A percentile compares a stretch with the other conserved stretches of the same genome.
phyloP scores from a whole-genome alignment of 2,329 filamentous ascomycete species.

The Aspergillus glaucus region DNA sequence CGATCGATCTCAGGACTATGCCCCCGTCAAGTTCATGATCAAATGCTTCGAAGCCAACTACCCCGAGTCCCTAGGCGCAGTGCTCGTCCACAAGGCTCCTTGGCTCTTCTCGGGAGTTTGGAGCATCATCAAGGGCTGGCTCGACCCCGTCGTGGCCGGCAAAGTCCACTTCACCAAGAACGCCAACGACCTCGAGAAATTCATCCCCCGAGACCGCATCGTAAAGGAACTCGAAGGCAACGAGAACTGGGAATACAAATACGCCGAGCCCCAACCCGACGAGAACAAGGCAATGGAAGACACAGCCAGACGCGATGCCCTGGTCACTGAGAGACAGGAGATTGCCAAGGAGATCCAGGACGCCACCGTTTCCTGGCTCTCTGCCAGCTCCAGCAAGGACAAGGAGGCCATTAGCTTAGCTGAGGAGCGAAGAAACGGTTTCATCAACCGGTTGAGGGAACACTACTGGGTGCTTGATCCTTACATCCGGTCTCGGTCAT shows the following conservation, averaged over 20 bases:
- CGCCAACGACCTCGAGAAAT: conserved; percentile 68
- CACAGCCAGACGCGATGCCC: conserved; percentile 55
- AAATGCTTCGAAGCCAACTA: conserved; percentile 99
- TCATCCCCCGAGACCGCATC: conserved; percentile 64
- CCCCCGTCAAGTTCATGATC: conserved; percentile 98
- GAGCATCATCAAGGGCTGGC: conserved; percentile 92
- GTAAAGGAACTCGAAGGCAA: conserved; percentile 78
- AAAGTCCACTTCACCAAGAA: conserved; percentile 93
- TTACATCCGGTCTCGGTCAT: conserved; percentile 71
- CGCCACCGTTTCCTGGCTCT: conserved; percentile 70
- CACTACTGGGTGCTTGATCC: conserved; percentile 91
- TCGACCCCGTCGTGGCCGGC: conserved; percentile 88
- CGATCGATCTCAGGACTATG: conserved; percentile 61
- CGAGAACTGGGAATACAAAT: conserved; percentile 78
- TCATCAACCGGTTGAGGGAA: conserved; percentile 59
- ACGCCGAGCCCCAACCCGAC: conserved; percentile 65
- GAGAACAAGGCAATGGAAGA: conserved; percentile 74
- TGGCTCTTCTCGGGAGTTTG: conserved; percentile 99
- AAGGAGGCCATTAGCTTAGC: conserved; percentile 43
- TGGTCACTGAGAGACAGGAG: conserved; percentile 58
- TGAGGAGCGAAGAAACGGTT: conserved; percentile 52
- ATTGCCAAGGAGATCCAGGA: conserved; percentile 70
- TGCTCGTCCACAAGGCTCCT: conserved; percentile 90
- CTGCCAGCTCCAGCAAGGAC: conserved; percentile 40
- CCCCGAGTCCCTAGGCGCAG: conserved; percentile 80